Evolutionary conservation across 768 basidiomycete species (phyloP).

Genomic region (Aureoboletus auriporus): DNA sequence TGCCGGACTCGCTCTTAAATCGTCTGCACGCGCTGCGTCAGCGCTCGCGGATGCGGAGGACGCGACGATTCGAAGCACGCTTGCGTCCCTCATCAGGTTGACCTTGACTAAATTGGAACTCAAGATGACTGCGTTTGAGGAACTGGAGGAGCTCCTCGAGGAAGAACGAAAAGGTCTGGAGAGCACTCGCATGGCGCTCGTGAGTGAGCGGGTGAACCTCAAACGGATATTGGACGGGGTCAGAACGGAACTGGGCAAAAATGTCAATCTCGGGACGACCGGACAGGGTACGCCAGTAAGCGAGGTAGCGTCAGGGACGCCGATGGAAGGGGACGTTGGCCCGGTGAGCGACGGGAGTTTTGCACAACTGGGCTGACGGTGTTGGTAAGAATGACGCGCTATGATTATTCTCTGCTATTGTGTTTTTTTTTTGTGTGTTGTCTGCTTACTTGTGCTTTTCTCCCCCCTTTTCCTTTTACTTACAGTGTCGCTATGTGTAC

Average conservation of each 20-base stretch:
- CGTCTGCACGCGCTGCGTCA: constrained; percentile 83
- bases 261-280: constrained; percentile 47
- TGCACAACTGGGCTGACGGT: constrained; percentile 42
- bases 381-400: background rate
- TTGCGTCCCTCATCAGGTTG: constrained; percentile 82
- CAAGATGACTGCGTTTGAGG: constrained; percentile 93
- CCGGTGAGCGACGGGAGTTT: constrained; percentile 55
- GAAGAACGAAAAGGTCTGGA: constrained; percentile 86
- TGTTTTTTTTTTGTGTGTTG: constrained; percentile 5
- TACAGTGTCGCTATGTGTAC: constrained; percentile 4
- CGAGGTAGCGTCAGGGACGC: constrained; percentile 45
- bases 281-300: constrained; percentile 56
- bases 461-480: background rate
- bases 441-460: background rate
- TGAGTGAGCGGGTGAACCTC: constrained; percentile 71
- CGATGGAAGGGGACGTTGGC: constrained; percentile 49
- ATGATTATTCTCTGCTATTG: constrained; percentile 27
- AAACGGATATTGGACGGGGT: constrained; percentile 72
- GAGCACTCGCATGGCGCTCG: constrained; percentile 71
- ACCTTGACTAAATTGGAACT: constrained; percentile 86
- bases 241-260: constrained; percentile 58
- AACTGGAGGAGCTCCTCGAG: constrained; percentile 88
- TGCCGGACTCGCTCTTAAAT: constrained; percentile 81
- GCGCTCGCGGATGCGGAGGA: constrained; percentile 83
- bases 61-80: constrained; percentile 66